These are phyloP conservation scores for Arachis stenosperma DNA, from an alignment of 306 rosid species.

Conservation along the genomic window DNA sequence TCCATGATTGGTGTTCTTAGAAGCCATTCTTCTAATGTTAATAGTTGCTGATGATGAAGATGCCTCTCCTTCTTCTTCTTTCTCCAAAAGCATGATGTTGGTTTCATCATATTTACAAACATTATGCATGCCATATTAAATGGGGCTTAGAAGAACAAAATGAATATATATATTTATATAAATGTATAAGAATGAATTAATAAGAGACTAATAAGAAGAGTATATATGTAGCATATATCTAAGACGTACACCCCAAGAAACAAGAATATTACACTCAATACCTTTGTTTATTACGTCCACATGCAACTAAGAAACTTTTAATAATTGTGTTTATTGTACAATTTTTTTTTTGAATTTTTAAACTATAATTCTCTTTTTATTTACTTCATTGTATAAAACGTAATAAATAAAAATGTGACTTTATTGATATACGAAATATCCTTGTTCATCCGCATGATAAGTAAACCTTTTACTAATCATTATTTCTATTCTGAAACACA, in stretches of 20 bases:
- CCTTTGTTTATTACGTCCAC: conserved; percentile 35
- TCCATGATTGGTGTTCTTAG: conserved; percentile 36
- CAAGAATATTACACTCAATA: conserved; percentile 1
- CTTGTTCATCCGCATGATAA: too few species aligned
- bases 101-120: conserved; percentile 42
- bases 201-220: too few species aligned
- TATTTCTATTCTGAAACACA: too few species aligned
- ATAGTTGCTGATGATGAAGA: conserved; percentile 16
- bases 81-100: conserved; percentile 33
- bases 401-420: too few species aligned
- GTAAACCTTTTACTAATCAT: too few species aligned
- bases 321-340: neutral
- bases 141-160: conserved; percentile 19
- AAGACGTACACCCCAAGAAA: conserved; percentile 29
- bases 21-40: conserved; percentile 47
- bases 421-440: too few species aligned
- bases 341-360: too few species aligned
- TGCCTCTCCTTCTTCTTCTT: conserved; percentile 23
- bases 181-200: too few species aligned
- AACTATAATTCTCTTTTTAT: too few species aligned
- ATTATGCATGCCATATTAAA: conserved; percentile 5
- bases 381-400: too few species aligned
- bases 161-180: neutral
- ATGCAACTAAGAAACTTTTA: neutral
- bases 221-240: conserved; percentile 34